Conservation (phyloP, 208 protist species). For the Crithidia fasciculata region DNA sequence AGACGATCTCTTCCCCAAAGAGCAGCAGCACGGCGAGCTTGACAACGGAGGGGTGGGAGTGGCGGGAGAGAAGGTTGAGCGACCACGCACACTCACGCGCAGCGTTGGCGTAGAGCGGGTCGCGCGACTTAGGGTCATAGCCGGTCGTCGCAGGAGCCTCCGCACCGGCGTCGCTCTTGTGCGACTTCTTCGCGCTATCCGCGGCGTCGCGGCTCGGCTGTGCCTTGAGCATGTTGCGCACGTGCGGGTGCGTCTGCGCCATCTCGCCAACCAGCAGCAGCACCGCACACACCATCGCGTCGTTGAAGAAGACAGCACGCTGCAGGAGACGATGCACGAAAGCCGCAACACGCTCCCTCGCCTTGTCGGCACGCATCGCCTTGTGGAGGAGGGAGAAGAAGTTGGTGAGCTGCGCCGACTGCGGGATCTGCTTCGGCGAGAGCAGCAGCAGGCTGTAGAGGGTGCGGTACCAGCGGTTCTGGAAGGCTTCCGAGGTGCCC, state of each 20-base stretch:
- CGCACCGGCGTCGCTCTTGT: not conserved
- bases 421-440: conserved; percentile 89
- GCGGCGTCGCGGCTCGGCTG: conserved; percentile 9
- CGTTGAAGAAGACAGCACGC: conserved; percentile 82
- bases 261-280: conserved; percentile 90
- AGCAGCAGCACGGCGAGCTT: conserved; percentile 87
- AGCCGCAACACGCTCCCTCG: conserved; percentile 82
- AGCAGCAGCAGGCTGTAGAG: conserved; percentile 89
- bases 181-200: not conserved
- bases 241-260: conserved; percentile 57
- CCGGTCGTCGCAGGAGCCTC: conserved; percentile 7
- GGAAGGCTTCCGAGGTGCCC: conserved; percentile 63
- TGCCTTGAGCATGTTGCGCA: conserved; percentile 42
- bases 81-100: conserved; percentile 78
- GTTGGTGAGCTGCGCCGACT: conserved; percentile 86
- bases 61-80: conserved; percentile 77
- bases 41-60: conserved; percentile 91
- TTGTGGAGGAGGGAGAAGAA: conserved; percentile 93
- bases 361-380: conserved; percentile 82
- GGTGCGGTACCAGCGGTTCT: conserved; percentile 89
- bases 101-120: conserved; percentile 87
- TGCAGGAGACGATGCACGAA: conserved; percentile 93
- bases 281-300: conserved; percentile 89
- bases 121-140: conserved; percentile 88
- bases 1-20: conserved; percentile 88